Evolutionary conservation across 768 basidiomycete species (phyloP), one percentile per base, ranked within the genome.

Genomic region (Russula olivacea): DNA sequence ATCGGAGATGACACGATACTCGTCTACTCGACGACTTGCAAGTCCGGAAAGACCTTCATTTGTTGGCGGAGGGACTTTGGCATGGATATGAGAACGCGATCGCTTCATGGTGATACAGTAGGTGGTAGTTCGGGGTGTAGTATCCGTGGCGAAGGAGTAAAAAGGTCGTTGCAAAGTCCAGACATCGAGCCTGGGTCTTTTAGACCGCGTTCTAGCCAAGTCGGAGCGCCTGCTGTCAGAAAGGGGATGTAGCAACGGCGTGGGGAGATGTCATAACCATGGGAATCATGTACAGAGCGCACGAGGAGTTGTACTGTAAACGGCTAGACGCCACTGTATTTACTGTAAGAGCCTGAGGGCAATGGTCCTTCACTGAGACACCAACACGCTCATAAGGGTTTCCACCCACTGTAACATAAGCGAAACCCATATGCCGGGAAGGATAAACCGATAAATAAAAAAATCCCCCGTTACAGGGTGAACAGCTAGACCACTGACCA

Each of bases 21-120:
- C 81, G 70, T 84, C 89, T 6, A 83, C 86, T 68, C 85, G 85
- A 76, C 91, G 92, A 77, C 87, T 90, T 23, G 91, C 92, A 49
- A 92, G 91, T 63, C 88, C 89, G 32, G 91, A 91, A 79, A 88
- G 91, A 4, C 89, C 79, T 0, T 91, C 92, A 40, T 87, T 89
- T 0, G 91, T 90, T 2, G 91, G 89, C 9, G 89, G 89, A 36
- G 87, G 78, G 5, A 83, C 81, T 64, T 86, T 79, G 17, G 79
- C 58, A 43, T 55, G 60, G 56, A 80, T 77, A 30, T 45, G 21
- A 34, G 55, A 21, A 3, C 72, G 73, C 59, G 72, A 68, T 58
- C 83, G 79, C 70, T 83, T 86, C 86, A 89, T 87, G 36, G 36
- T 36, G 43, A 28, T 28, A 19, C 19, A 10, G n/a, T 43, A 28